These are phyloP conservation scores for Ustilago loliicola DNA, from an alignment of 1,284 basidiomycete genomes.

Conservation along the genomic window DNA sequence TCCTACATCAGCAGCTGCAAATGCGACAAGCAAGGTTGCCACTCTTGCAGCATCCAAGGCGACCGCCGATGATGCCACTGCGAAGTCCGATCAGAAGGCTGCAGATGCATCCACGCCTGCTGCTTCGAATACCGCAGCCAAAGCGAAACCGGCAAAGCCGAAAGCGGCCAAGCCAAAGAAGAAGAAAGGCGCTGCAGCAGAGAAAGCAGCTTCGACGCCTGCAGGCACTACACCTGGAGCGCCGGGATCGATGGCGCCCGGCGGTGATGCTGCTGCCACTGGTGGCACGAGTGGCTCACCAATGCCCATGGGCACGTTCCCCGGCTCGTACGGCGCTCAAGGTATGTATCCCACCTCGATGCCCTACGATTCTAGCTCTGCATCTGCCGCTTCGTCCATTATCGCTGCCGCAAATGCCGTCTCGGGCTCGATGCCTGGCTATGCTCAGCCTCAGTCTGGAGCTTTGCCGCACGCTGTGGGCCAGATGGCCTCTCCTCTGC, in stretches of 20 bases:
- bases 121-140: constrained; percentile 13
- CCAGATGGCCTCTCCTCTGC: constrained; percentile 30
- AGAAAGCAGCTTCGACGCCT: constrained; percentile 10
- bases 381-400: constrained; percentile 44
- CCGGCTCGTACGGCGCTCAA: constrained; percentile 5
- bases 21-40: neutral
- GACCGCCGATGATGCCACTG: neutral
- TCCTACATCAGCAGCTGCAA: constrained; percentile 6
- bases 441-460: constrained; percentile 16
- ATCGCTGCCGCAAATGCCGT: constrained; percentile 49
- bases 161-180: constrained; percentile 47
- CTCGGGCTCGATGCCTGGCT: constrained; percentile 42
- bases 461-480: constrained; percentile 33
- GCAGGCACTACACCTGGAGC: neutral
- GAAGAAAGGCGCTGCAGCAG: constrained; percentile 39
- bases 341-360: constrained; percentile 11
- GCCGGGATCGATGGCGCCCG: neutral
- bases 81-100: constrained; percentile 19
- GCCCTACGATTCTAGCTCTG: constrained; percentile 34
- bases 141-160: constrained; percentile 45
- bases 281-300: constrained; percentile 7
- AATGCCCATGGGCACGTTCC: constrained; percentile 16
- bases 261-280: neutral
- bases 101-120: constrained; percentile 12
- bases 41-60: neutral